Evolutionary conservation across 305 asterid genomes (phyloP).

Genomic region (Petunia hybrid): DNA sequence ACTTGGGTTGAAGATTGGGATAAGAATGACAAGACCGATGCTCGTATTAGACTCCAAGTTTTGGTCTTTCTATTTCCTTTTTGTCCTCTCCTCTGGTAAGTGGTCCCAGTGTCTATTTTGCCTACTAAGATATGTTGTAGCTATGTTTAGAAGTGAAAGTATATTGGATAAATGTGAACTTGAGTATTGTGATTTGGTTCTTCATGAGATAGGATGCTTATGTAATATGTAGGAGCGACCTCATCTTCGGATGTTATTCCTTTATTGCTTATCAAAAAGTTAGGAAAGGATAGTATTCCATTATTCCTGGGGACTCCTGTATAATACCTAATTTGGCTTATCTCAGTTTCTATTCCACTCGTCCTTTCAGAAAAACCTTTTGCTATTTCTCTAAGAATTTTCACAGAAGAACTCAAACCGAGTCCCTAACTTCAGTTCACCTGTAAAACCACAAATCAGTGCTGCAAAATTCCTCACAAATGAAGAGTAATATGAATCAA

Average conservation of each 20-base stretch:
- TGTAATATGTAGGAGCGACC: conserved; percentile 1
- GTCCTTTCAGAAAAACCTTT: not conserved
- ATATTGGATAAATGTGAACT: conserved; percentile 20
- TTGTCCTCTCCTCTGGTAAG: not conserved
- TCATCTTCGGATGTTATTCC: not conserved
- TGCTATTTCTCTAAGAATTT: not conserved
- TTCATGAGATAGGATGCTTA: not conserved
- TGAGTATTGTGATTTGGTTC: conserved; percentile 16
- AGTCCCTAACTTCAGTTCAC: not conserved
- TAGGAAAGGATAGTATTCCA: not conserved
- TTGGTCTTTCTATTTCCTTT: not conserved
- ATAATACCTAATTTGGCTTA: not conserved
- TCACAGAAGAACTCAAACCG: not conserved
- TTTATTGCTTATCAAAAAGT: not conserved
- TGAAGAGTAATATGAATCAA: not conserved
- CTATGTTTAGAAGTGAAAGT: not conserved
- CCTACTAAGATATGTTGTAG: not conserved
- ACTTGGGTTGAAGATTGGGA: not conserved
- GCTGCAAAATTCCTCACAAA: conserved; percentile 6
- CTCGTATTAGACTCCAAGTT: not conserved
- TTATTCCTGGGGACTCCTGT: not conserved
- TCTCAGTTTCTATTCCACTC: not conserved
- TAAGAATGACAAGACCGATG: conserved; percentile 4
- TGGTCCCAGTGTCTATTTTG: not conserved
- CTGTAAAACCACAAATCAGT: not conserved